A percentile compares a stretch with the other conserved stretches of the same genome.
phyloP scores from a whole-genome alignment of 1,284 basidiomycete genomes.

The Termitomyces sp. region DNA sequence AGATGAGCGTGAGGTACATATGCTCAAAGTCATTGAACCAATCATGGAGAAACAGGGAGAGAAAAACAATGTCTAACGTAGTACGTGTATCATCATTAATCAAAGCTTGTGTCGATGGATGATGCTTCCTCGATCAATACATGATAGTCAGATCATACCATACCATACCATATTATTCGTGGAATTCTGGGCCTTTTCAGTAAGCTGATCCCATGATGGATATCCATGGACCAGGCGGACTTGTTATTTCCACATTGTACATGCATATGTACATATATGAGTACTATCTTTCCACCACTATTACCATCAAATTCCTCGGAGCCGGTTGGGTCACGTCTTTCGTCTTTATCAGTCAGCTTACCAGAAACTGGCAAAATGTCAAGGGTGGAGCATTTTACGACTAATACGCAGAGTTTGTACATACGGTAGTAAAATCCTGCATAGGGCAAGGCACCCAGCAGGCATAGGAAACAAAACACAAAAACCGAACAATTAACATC shows the following conservation, averaged over 20 bases:
- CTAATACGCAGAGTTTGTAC: too few relatives aligned
- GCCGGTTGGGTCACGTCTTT: not conserved
- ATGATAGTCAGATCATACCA: not conserved
- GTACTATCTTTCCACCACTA: not conserved
- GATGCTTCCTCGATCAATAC: slow-evolving; percentile 3
- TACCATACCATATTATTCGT: not conserved
- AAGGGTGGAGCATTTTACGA: too few relatives aligned
- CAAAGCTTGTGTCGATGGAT: not conserved
- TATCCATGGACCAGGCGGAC: not conserved
- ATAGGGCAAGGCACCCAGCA: too few relatives aligned
- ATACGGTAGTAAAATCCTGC: too few relatives aligned
- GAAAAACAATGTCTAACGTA: not conserved
- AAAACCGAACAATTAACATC: not conserved
- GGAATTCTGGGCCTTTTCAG: not conserved
- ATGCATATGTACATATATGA: not conserved
- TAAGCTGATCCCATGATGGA: too few relatives aligned
- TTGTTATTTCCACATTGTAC: slow-evolving; percentile 1
- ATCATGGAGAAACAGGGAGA: not conserved
- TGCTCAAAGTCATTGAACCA: not conserved
- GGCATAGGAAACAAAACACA: too few relatives aligned
- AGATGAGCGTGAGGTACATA: not conserved
- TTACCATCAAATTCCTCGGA: slow-evolving; percentile 10
- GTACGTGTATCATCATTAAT: not conserved
- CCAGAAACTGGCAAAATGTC: too few relatives aligned
- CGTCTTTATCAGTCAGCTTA: too few relatives aligned